phyloP scores from a whole-genome alignment of 148 eudicot species.

The Heliosperma pusillum region DNA sequence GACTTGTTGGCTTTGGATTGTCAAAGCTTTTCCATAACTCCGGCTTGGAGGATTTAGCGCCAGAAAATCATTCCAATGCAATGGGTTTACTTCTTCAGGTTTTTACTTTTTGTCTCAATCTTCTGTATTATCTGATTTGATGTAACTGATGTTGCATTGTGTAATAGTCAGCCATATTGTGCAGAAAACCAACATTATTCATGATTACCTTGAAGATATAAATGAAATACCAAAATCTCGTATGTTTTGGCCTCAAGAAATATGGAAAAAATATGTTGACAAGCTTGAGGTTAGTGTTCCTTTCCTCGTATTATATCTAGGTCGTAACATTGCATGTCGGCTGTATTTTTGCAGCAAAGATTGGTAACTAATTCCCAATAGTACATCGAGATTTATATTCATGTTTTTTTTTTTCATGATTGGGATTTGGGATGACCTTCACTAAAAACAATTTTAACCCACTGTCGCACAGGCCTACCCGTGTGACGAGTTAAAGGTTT shows the following conservation, averaged over 20 bases:
- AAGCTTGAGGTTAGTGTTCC: constrained; percentile 68
- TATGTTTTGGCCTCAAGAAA: constrained; percentile 94
- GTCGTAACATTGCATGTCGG: too few relatives aligned
- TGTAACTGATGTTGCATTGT: constrained; percentile 12
- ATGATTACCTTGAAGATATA: constrained; percentile 92
- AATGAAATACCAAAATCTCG: constrained; percentile 92
- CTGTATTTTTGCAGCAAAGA: too few relatives aligned
- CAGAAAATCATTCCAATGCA: constrained; percentile 69
- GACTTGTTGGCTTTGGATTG: constrained; percentile 88
- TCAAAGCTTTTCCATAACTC: constrained; percentile 91
- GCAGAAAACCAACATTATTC: constrained; percentile 90
- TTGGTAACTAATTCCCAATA: too few relatives aligned
- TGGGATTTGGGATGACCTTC: too few relatives aligned
- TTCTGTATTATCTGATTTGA: neutral
- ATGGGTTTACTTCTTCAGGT: constrained; percentile 99
- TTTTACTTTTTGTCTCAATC: constrained; percentile 11
- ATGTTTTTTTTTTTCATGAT: too few relatives aligned
- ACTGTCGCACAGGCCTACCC: too few relatives aligned
- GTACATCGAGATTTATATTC: too few relatives aligned
- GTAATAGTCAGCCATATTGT: constrained; percentile 8
- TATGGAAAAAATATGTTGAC: constrained; percentile 86
- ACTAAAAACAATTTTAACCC: too few relatives aligned
- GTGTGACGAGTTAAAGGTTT: too few relatives aligned
- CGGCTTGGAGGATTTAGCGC: constrained; percentile 62
- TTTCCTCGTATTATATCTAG: neutral